phyloP scores from a whole-genome alignment of 2,329 filamentous ascomycete genomes.

The Aspergillus amoenus region DNA sequence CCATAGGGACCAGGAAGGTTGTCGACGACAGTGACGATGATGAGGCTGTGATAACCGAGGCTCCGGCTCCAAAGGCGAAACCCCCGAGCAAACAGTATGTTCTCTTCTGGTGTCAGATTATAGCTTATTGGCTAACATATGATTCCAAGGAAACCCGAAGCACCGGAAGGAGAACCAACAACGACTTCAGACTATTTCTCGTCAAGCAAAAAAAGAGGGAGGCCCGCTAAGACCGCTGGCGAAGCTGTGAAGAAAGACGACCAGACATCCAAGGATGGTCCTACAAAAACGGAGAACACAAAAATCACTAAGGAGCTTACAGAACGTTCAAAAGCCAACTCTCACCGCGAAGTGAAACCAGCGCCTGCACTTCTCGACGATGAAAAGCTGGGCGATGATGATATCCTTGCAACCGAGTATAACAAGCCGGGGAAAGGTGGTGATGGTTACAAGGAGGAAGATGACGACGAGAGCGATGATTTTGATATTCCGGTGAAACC shows the following conservation, averaged over 20 bases:
- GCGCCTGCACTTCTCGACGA: constrained; percentile 55
- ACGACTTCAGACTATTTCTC: constrained; percentile 65
- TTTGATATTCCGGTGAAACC: constrained; percentile 61
- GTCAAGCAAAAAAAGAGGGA: constrained; percentile 56
- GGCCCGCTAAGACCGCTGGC: constrained; percentile 34
- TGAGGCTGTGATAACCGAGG: constrained; percentile 42
- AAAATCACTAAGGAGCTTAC: constrained; percentile 44
- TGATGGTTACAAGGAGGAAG: constrained; percentile 69
- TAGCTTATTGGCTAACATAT: constrained; percentile 4
- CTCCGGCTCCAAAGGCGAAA: constrained; percentile 37
- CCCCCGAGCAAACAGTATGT: constrained; percentile 51
- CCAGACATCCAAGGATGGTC: constrained; percentile 16
- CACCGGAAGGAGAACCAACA: constrained; percentile 55
- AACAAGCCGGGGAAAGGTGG: constrained; percentile 62
- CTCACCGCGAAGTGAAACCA: constrained; percentile 30
- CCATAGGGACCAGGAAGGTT: constrained; percentile 60
- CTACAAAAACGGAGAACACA: constrained; percentile 9
- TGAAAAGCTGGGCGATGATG: constrained; percentile 69
- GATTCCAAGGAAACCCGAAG: constrained; percentile 47
- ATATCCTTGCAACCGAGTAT: constrained; percentile 76
- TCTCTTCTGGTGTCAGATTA: not conserved
- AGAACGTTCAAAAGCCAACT: constrained; percentile 42
- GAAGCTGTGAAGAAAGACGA: constrained; percentile 19
- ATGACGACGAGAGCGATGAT: constrained; percentile 54
- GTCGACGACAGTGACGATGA: constrained; percentile 81